phyloP scores from a whole-genome alignment of 371 early-diverging fungal species.

The Chytridiales sp. region DNA sequence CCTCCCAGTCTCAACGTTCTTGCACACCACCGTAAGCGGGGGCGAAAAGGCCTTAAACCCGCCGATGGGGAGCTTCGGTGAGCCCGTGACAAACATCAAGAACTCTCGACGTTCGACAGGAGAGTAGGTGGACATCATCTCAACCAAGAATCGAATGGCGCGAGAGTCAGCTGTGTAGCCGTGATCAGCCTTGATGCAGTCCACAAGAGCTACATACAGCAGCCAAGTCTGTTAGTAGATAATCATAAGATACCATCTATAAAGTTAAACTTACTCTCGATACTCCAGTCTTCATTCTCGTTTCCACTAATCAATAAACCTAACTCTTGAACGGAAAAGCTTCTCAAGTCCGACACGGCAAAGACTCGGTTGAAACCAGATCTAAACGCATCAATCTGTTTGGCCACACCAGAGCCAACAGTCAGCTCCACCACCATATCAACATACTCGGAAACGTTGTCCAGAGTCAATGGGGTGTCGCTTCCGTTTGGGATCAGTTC shows the following conservation, averaged over 20 bases:
- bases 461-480: constrained; percentile 65
- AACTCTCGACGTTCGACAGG: constrained; percentile 71
- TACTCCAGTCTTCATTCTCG: constrained; percentile 79
- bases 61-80: constrained; percentile 87
- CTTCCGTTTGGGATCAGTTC: constrained; percentile 55
- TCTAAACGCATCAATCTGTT: constrained; percentile 74
- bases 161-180: constrained; percentile 77
- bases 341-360: constrained; percentile 60
- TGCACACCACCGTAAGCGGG: constrained; percentile 84
- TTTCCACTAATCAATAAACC: constrained; percentile 56
- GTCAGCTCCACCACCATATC: constrained; percentile 65
- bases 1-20: constrained; percentile 53
- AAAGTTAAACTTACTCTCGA: constrained; percentile 51
- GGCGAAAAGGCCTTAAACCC: constrained; percentile 84
- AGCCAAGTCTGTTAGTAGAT: neutral
- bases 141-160: constrained; percentile 63
- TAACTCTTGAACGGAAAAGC: constrained; percentile 73
- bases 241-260: constrained; percentile 2
- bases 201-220: constrained; percentile 56
- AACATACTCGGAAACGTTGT: constrained; percentile 76
- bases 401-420: constrained; percentile 68
- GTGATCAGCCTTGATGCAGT: constrained; percentile 82
- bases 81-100: constrained; percentile 87
- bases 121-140: constrained; percentile 66
- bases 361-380: constrained; percentile 80